Evolutionary conservation across 257 asterid species (phyloP).

Genomic region (Solanum lignicaule): DNA sequence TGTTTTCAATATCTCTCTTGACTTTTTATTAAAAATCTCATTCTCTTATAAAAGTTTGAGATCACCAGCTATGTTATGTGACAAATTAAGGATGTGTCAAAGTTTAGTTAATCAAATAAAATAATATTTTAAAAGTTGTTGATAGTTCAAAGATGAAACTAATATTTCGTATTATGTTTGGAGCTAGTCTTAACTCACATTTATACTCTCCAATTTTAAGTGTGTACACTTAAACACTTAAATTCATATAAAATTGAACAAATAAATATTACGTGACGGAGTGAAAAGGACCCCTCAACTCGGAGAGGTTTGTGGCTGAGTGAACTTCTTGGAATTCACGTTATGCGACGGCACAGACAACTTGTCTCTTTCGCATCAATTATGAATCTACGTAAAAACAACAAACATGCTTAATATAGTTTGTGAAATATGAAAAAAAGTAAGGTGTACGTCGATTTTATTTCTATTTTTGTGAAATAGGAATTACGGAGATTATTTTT

Average conservation of each 20-base stretch:
- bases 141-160: too few species aligned
- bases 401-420: not conserved
- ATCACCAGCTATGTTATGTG: too few species aligned
- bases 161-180: not conserved
- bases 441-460: not conserved
- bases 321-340: not conserved
- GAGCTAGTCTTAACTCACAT: not conserved
- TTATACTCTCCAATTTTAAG: fast-evolving
- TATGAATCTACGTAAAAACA: not conserved
- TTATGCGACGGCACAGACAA: not conserved
- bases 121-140: too few species aligned
- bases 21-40: not conserved
- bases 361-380: not conserved
- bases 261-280: not conserved
- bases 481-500: not conserved
- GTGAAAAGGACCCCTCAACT: not conserved
- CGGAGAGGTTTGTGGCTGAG: not conserved
- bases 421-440: not conserved
- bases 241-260: too few species aligned
- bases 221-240: fast-evolving
- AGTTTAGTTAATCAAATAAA: too few species aligned
- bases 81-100: too few species aligned
- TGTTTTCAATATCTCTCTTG: not conserved
- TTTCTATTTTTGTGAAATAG: not conserved
- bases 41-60: too few species aligned